Conservation (phyloP, 148 eudicot genomes). For the Rhododendron mucronatum region DNA sequence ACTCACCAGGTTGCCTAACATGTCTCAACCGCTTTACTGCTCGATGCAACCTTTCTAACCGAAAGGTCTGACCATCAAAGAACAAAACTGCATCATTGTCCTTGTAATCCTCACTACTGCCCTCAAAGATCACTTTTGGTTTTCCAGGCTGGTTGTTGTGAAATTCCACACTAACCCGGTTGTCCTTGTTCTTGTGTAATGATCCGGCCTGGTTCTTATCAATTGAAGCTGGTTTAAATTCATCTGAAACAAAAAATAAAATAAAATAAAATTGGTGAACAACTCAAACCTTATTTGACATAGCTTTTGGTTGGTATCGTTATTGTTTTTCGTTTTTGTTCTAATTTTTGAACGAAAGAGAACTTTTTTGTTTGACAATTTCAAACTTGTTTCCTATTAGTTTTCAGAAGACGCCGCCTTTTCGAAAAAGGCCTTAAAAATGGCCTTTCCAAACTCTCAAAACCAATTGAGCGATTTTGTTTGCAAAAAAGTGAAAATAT, state of each 20-base stretch:
- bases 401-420: neutral
- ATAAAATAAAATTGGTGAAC: no score
- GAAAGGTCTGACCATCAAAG: constrained; percentile 69
- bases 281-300: neutral
- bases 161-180: constrained; percentile 73
- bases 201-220: constrained; percentile 79
- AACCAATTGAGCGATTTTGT: neutral
- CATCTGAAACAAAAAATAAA: constrained; percentile 43
- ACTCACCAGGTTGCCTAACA: constrained; percentile 69
- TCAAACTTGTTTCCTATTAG: neutral
- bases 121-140: constrained; percentile 77
- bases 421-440: neutral
- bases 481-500: neutral
- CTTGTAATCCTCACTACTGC: constrained; percentile 78
- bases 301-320: neutral
- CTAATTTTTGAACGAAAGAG: neutral
- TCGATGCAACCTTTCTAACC: constrained; percentile 78
- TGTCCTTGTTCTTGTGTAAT: constrained; percentile 73
- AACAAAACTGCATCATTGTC: constrained; percentile 90
- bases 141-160: constrained; percentile 74
- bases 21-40: constrained; percentile 81
- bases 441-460: neutral
- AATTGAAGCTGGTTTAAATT: constrained; percentile 90
- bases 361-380: neutral
- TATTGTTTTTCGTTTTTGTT: neutral